Percentiles rank a stretch among this genome's conserved stretches.
Evolutionary conservation across 225 moss, liverwort and hornwort species (phyloP).

Genomic region (Rhytidiadelphus loreus): DNA sequence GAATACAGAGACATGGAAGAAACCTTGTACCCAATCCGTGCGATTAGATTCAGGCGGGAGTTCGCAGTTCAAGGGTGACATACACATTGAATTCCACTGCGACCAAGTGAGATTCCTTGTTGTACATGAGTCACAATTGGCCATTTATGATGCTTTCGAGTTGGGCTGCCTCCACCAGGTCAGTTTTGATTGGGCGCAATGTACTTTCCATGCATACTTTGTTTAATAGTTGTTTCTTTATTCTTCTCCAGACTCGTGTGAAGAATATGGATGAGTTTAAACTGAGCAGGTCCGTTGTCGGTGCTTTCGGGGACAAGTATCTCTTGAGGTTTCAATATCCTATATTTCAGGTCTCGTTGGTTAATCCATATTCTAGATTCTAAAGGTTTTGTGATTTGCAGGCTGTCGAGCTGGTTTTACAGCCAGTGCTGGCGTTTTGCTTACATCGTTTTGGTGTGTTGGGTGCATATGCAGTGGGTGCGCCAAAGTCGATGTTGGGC

Average conservation of each 20-base stretch:
- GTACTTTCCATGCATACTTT: not conserved
- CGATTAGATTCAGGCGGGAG: constrained; percentile 44
- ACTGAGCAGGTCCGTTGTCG: not conserved
- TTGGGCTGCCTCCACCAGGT: constrained; percentile 68
- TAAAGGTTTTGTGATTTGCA: not conserved
- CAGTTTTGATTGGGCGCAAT: not conserved
- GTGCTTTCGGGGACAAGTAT: not conserved
- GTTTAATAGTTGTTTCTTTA: not conserved
- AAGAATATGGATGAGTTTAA: not conserved
- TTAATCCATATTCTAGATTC: not conserved
- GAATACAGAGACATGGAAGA: constrained; percentile 85
- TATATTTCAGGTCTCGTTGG: not conserved
- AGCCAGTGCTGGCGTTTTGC: not conserved
- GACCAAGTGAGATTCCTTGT: constrained; percentile 81
- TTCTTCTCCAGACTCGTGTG: not conserved
- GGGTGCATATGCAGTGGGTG: constrained; percentile 45
- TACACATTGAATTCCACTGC: constrained; percentile 78
- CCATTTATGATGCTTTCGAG: constrained; percentile 70
- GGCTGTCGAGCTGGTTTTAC: not conserved
- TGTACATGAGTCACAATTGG: constrained; percentile 81
- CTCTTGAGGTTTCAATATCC: not conserved
- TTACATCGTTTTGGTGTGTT: not conserved
- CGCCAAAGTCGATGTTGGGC: constrained; percentile 57
- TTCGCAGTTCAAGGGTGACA: constrained; percentile 51
- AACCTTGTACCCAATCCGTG: constrained; percentile 45